phyloP scores from a whole-genome alignment of 768 basidiomycete species.

The Mycena metata region DNA sequence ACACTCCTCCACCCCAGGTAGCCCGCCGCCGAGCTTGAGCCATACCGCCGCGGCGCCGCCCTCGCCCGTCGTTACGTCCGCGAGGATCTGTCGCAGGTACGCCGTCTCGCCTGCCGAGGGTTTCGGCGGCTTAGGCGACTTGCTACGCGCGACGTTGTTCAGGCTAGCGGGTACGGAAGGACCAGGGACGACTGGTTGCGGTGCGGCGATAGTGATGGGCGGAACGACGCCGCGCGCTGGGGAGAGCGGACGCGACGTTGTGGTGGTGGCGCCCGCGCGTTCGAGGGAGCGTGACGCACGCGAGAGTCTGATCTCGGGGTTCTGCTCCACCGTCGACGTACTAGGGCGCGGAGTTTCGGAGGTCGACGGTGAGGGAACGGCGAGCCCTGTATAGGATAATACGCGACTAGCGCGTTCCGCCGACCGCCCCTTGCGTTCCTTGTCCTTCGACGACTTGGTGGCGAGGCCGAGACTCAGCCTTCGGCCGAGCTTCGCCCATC shows the following conservation, averaged over 20 bases:
- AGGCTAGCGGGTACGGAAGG: not conserved
- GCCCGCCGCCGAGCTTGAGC: slow-evolving; percentile 51
- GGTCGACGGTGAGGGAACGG: not conserved
- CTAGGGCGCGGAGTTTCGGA: slow-evolving; percentile 19
- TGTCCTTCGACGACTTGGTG: slow-evolving; percentile 51
- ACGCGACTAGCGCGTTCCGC: slow-evolving; percentile 45
- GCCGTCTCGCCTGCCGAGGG: slow-evolving; percentile 68
- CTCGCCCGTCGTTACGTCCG: slow-evolving; percentile 62
- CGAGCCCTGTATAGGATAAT: slow-evolving; percentile 19
- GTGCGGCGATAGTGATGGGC: slow-evolving; percentile 38
- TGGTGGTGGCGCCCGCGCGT: not conserved
- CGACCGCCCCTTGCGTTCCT: slow-evolving; percentile 51
- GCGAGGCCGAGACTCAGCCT: slow-evolving; percentile 73
- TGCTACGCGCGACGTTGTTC: slow-evolving; percentile 46
- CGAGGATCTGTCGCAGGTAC: slow-evolving; percentile 78
- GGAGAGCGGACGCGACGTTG: slow-evolving; percentile 29
- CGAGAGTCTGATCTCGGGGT: slow-evolving; percentile 30
- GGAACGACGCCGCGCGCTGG: slow-evolving; percentile 21
- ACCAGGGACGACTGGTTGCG: slow-evolving; percentile 40
- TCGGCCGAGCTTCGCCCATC: slow-evolving; percentile 76
- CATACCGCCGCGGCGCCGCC: slow-evolving; percentile 14
- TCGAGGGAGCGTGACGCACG: slow-evolving; percentile 13
- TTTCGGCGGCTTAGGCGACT: slow-evolving; percentile 67
- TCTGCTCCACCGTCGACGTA: slow-evolving; percentile 16
- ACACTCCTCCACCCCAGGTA: slow-evolving; percentile 81